phyloP scores from a whole-genome alignment of 345 rosid species.

The Moricandia arvensis region DNA sequence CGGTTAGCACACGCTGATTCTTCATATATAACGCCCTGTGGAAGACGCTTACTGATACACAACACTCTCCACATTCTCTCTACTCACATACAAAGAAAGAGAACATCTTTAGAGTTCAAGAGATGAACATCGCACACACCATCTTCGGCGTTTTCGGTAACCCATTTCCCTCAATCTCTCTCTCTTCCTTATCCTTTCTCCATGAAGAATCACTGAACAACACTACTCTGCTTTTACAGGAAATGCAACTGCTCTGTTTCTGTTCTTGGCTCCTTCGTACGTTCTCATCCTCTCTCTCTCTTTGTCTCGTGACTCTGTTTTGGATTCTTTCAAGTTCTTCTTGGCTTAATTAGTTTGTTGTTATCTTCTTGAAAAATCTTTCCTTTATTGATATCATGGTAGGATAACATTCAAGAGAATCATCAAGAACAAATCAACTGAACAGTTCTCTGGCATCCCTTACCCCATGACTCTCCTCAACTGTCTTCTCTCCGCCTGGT shows the following conservation, averaged over 20 bases:
- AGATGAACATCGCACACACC: constrained; percentile 69
- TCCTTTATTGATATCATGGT: background rate
- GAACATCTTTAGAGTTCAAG: constrained; percentile 1
- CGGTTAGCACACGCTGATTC: constrained; percentile 15
- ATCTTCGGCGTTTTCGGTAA: constrained; percentile 87
- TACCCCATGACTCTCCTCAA: constrained; percentile 94
- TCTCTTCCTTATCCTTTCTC: constrained; percentile 15
- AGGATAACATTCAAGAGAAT: constrained; percentile 95
- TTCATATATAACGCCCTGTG: constrained; percentile 8
- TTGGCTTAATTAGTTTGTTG: constrained; percentile 5
- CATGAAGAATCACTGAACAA: constrained; percentile 5
- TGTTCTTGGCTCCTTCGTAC: constrained; percentile 88
- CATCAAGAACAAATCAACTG: constrained; percentile 60
- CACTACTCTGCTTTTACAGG: constrained; percentile 49
- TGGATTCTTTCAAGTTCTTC: background rate
- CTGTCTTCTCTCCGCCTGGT: constrained; percentile 98
- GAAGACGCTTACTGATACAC: background rate
- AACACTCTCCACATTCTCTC: constrained; percentile 7
- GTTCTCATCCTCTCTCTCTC: constrained; percentile 18
- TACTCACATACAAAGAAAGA: background rate
- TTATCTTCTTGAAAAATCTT: background rate
- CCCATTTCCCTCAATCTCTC: constrained; percentile 11
- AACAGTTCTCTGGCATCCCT: constrained; percentile 96
- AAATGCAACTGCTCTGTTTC: constrained; percentile 93
- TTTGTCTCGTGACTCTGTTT: background rate